Conservation (phyloP, 768 basidiomycete genomes). For the Kwoniella europaea region DNA sequence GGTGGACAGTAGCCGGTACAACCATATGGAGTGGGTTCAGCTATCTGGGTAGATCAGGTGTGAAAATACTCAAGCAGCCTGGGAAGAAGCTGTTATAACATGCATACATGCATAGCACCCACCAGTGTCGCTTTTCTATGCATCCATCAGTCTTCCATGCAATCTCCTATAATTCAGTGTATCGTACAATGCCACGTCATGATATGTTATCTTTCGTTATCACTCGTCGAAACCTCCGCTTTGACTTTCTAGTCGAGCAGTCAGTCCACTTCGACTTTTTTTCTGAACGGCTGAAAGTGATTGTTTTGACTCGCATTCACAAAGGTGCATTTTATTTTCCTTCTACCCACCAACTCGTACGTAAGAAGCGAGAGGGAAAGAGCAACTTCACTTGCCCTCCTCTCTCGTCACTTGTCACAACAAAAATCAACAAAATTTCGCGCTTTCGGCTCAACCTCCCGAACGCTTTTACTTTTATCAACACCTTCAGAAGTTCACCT, state of each 20-base stretch:
- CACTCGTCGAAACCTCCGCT: conserved; percentile 5
- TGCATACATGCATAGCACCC: not conserved
- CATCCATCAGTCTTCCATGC: too few relatives aligned
- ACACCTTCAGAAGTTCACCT: not conserved
- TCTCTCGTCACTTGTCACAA: conserved; percentile 1
- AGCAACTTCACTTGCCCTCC: not conserved
- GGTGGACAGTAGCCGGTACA: conserved; percentile 84
- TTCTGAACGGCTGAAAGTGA: not conserved
- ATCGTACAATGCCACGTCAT: conserved; percentile 14
- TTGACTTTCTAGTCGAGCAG: not conserved
- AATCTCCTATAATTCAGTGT: too few relatives aligned
- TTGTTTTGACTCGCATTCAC: not conserved
- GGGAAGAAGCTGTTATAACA: conserved; percentile 21
- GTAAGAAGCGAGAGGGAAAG: conserved; percentile 1
- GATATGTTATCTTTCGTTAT: not conserved
- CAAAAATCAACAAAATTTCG: conserved; percentile 14
- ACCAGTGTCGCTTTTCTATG: too few relatives aligned
- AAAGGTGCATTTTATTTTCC: not conserved
- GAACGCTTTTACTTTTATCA: conserved; percentile 15
- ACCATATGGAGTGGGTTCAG: conserved; percentile 84
- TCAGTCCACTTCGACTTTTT: not conserved
- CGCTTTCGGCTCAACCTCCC: conserved; percentile 16
- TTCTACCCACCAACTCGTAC: not conserved
- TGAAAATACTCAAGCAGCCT: conserved; percentile 49
- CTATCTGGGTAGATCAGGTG: conserved; percentile 57